Evolutionary conservation across 2,329 filamentous ascomycete species (phyloP).

Genomic region (Geosmithia putterillii): DNA sequence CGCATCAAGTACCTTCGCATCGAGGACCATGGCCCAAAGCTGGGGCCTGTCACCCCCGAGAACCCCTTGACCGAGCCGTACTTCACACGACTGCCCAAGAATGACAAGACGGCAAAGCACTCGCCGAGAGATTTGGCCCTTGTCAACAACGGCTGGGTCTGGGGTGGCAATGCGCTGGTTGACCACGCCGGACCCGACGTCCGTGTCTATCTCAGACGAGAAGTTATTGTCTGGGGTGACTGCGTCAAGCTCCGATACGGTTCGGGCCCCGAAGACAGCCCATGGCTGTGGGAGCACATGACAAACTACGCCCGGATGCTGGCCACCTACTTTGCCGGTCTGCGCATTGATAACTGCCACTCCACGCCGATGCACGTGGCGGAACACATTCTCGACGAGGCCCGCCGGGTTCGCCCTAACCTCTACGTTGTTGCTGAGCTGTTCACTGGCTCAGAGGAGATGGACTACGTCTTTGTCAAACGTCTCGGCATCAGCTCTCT

Average conservation of each 20-base stretch:
- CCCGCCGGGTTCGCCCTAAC: slow-evolving; percentile 76
- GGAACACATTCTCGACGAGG: slow-evolving; percentile 88
- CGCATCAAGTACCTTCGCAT: slow-evolving; percentile 89
- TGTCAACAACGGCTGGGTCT: slow-evolving; percentile 97
- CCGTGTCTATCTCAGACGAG: slow-evolving; percentile 83
- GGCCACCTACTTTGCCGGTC: slow-evolving; percentile 89
- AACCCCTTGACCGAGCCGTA: slow-evolving; percentile 87
- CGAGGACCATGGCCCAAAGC: slow-evolving; percentile 82
- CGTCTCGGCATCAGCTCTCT: slow-evolving; percentile 81
- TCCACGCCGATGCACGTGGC: slow-evolving; percentile 92
- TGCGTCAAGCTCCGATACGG: slow-evolving; percentile 96
- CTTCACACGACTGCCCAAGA: slow-evolving; percentile 78
- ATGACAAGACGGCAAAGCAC: slow-evolving; percentile 66
- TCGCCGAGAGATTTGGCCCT: slow-evolving; percentile 66
- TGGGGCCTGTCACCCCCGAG: slow-evolving; percentile 63
- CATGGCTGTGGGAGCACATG: slow-evolving; percentile 94
- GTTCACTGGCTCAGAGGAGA: slow-evolving; percentile 90
- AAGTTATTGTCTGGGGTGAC: slow-evolving; percentile 97
- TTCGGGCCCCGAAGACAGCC: slow-evolving; percentile 65
- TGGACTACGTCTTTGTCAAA: slow-evolving; percentile 93
- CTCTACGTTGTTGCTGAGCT: slow-evolving; percentile 89
- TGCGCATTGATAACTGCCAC: slow-evolving; percentile 96
- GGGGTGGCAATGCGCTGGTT: slow-evolving; percentile 87
- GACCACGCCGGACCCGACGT: slow-evolving; percentile 89
- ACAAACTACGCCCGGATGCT: slow-evolving; percentile 81